Evolutionary conservation across 2,329 filamentous ascomycete species (phyloP), one percentile per base, ranked within the genome.

Genomic region (Malbranchea zuffiana): DNA sequence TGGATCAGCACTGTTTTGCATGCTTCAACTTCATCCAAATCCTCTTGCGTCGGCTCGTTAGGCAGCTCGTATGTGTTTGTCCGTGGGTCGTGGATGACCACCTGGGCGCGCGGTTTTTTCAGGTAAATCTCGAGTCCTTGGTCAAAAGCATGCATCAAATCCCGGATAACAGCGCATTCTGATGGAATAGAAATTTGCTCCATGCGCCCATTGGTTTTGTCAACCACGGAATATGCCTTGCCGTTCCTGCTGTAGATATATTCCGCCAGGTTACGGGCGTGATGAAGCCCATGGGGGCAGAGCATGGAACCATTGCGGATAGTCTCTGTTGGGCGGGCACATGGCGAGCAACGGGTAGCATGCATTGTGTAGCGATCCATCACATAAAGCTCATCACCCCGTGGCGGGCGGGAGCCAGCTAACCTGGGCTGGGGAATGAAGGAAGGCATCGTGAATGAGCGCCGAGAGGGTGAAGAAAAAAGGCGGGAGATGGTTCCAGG

Each of bases 371-470:
- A 61, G 21, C 48, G 41, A 16, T 47, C 42, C 49, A 61, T 54
- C 25, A 60, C 59, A 32, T 50, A 56, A 17, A 47, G 37, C 43
- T 62, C 59, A 31, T 60, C 55, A 29, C 54, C 54, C 13, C 35
- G 43, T 6, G 50, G 48, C 10, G 39, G 44, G 16, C 53, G 49
- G 25, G 42, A 11, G 37, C 40, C n/a, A 20, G 20, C 45, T 44
- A 5, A 36, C 26, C 38, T 47, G 36, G 15, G 37, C 39, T 26
- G 33, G 43, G 47, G 35, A 51, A 41, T 24, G 33, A 44, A 13
- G 15, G 40, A 44, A 33, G 44, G 44, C 44, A 49, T 80, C 78
- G 48, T 87, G 40, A 30, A 23, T 2, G 18, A 12, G 16, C 17
- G 23, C 15, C 15, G 12, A 13, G 5, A 13, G 15, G 25, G 25